Percentiles rank a stretch among this genome's conserved stretches.
These are phyloP conservation scores for Fagopyrum esculentum DNA, from an alignment of 148 eudicot genomes.

Conservation along the genomic window DNA sequence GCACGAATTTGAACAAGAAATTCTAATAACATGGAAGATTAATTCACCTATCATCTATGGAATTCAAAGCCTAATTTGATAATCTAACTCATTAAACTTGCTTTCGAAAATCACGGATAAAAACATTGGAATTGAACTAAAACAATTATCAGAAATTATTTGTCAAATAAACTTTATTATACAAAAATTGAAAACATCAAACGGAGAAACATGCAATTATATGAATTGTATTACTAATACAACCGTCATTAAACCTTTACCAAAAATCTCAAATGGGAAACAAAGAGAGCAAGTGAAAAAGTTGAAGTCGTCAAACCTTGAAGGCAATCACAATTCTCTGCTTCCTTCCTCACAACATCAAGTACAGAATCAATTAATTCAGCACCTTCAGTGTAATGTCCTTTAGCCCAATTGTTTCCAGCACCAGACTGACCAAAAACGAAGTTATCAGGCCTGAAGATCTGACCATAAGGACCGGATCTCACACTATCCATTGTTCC, in stretches of 20 bases:
- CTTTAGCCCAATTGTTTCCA: slow-evolving; percentile 12
- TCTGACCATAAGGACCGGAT: slow-evolving; percentile 13
- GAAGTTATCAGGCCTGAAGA: slow-evolving; percentile 15
- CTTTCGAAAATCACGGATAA: background rate
- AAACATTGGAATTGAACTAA: background rate
- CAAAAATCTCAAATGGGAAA: background rate
- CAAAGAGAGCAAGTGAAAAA: background rate
- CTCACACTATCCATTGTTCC: slow-evolving; percentile 15
- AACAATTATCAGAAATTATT: background rate
- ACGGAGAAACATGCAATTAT: background rate
- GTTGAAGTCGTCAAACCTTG: background rate
- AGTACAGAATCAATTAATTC: slow-evolving; percentile 13
- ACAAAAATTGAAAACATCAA: background rate
- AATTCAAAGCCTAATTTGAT: no score
- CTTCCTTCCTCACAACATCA: slow-evolving; percentile 15
- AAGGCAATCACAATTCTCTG: slow-evolving; percentile 13
- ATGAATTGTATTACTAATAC: background rate
- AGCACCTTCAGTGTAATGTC: slow-evolving; percentile 13
- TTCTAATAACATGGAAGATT: background rate
- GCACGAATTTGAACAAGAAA: background rate
- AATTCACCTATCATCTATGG: no score
- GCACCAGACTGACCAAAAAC: slow-evolving; percentile 16
- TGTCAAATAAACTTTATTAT: background rate
- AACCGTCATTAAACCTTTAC: background rate
- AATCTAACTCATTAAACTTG: no score